Conservation (phyloP, 345 rosid genomes). For the Aegle marmelos region DNA sequence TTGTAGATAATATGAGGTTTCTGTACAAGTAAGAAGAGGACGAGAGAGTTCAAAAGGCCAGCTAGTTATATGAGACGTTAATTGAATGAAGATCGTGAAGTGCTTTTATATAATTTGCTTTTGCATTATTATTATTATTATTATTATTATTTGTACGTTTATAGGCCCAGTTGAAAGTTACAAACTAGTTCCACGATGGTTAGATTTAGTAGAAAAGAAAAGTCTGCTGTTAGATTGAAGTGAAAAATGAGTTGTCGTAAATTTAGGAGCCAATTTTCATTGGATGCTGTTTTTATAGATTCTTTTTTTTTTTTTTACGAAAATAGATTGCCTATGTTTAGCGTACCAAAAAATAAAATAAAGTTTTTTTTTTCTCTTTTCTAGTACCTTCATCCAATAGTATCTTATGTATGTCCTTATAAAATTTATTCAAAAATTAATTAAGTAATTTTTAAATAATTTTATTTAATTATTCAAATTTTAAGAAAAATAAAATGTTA, state of each 20-base stretch:
- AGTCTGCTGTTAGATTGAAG: not conserved
- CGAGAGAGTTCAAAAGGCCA: not conserved
- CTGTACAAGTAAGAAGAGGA: not conserved
- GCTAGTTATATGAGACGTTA: not conserved
- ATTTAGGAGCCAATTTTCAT: not conserved
- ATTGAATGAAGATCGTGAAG: not conserved
- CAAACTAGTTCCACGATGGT: not conserved
- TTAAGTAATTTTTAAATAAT: no score
- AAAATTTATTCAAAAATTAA: no score
- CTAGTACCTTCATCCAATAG: no score
- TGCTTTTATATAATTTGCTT: not conserved
- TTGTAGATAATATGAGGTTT: not conserved
- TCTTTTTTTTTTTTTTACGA: no score
- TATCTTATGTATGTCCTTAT: no score
- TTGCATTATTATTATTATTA: not conserved
- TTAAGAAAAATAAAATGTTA: no score
- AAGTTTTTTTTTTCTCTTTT: no score
- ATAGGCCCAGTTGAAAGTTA: not conserved
- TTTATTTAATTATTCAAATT: no score
- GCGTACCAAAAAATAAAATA: no score
- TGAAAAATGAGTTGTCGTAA: not conserved
- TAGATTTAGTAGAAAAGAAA: not conserved
- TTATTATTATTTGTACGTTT: not conserved
- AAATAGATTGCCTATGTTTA: no score
- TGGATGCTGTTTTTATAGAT: not conserved